Evolutionary conservation across 2,329 filamentous ascomycete species (phyloP).

Genomic region (Elsinoe fawcettii): DNA sequence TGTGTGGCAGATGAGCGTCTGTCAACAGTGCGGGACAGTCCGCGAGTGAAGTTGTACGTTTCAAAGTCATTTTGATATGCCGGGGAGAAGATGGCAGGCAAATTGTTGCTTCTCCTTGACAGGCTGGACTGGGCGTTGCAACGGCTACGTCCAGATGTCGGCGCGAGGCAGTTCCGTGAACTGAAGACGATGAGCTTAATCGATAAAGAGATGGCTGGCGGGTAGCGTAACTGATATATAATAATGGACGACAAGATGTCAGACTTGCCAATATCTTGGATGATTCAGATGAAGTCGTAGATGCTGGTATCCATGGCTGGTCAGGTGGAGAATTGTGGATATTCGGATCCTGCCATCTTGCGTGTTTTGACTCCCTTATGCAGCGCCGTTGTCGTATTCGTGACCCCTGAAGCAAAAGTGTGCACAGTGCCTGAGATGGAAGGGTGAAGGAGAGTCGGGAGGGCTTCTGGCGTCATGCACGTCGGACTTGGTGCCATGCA

Average conservation of each 20-base stretch:
- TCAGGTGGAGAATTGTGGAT: slow-evolving; percentile 6
- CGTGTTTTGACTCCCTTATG: slow-evolving; percentile 12
- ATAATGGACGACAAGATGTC: neutral
- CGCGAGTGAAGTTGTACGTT: slow-evolving; percentile 5
- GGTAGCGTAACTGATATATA: neutral
- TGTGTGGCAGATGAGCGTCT: slow-evolving; percentile 2
- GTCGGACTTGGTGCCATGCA: neutral
- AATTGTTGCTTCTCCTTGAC: neutral
- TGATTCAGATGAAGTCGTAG: neutral
- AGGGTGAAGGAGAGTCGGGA: neutral
- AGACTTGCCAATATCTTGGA: neutral
- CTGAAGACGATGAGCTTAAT: slow-evolving; percentile 9
- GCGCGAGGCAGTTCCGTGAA: slow-evolving; percentile 9
- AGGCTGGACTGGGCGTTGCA: slow-evolving; percentile 8
- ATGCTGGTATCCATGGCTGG: neutral
- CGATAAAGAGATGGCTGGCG: slow-evolving; percentile 2
- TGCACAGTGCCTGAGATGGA: neutral
- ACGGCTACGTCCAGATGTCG: slow-evolving; percentile 13
- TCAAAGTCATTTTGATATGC: slow-evolving; percentile 10
- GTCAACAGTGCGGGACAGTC: slow-evolving; percentile 7
- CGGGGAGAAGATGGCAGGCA: slow-evolving; percentile 5
- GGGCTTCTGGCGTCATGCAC: slow-evolving; percentile 8
- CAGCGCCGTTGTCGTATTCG: slow-evolving; percentile 14
- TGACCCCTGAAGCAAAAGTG: slow-evolving; percentile 4
- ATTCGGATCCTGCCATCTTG: neutral